Conservation (phyloP, 2,329 filamentous ascomycete species). For the Aureobasidium sp. region DNA sequence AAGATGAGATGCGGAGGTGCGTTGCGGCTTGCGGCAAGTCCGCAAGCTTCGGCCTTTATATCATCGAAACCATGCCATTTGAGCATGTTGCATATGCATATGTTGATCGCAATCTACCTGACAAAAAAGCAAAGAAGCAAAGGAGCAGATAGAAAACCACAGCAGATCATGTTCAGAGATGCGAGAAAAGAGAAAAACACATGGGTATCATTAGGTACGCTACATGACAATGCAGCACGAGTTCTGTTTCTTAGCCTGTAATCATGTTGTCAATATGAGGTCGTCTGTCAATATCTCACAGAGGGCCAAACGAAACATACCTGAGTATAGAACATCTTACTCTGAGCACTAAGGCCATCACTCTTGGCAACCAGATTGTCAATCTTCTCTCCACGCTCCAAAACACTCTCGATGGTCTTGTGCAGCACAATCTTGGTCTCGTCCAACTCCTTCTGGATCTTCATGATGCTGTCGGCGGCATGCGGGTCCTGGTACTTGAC, state of each 20-base stretch:
- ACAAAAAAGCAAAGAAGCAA: not conserved
- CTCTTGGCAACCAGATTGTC: constrained; percentile 91
- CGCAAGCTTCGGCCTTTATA: not conserved
- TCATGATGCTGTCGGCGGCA: constrained; percentile 74
- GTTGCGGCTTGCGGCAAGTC: not conserved
- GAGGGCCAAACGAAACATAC: constrained; percentile 35
- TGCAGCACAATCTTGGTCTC: constrained; percentile 96
- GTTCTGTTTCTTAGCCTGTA: constrained; percentile 52
- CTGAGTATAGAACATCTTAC: constrained; percentile 92
- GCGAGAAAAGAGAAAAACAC: not conserved
- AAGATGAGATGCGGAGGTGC: not conserved
- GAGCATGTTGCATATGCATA: not conserved
- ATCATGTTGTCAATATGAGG: constrained; percentile 37
- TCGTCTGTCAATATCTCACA: not conserved
- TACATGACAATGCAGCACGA: constrained; percentile 51
- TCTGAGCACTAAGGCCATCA: constrained; percentile 79
- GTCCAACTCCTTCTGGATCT: constrained; percentile 90
- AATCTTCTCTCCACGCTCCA: constrained; percentile 92
- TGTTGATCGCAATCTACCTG: not conserved
- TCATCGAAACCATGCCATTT: not conserved
- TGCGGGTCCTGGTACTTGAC: constrained; percentile 75
- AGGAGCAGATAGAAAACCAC: not conserved
- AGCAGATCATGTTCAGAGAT: not conserved
- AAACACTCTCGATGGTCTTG: constrained; percentile 84
- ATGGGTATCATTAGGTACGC: constrained; percentile 11